Conservation (phyloP, 768 basidiomycete genomes). For the Postia placenta region DNA sequence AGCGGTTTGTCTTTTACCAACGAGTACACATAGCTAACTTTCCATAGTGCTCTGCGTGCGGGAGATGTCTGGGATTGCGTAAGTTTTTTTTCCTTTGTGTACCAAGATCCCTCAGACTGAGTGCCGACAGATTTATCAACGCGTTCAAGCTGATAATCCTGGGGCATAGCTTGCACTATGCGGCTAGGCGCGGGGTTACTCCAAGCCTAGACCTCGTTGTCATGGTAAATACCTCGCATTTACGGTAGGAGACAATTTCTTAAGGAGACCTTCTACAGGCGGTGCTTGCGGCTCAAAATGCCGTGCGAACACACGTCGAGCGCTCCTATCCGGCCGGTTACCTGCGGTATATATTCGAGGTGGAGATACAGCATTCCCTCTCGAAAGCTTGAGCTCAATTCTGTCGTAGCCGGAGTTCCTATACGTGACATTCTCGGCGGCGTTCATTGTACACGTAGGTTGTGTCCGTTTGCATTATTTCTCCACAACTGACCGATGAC, state of each 20-base stretch:
- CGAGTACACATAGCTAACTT: not conserved
- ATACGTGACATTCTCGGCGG: not conserved
- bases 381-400: not conserved
- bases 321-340: not conserved
- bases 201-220: not conserved
- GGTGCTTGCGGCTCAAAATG: not conserved
- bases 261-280: not conserved
- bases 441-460: conserved; percentile 1
- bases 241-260: not conserved
- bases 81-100: not conserved
- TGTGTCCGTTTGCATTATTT: not conserved
- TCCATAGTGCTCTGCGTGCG: not conserved
- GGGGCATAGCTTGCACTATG: not conserved
- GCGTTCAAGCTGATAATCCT: not conserved
- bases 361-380: not conserved
- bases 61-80: not conserved
- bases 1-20: not conserved
- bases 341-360: not conserved
- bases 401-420: not conserved
- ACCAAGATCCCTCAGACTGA: not conserved
- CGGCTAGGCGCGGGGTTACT: not conserved
- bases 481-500: not conserved
- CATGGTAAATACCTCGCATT: not conserved
- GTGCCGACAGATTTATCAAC: not conserved
- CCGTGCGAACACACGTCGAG: not conserved